These are phyloP conservation scores for Henningerozyma blattae DNA, from an alignment of 805 yeast genomes.

Conservation along the genomic window DNA sequence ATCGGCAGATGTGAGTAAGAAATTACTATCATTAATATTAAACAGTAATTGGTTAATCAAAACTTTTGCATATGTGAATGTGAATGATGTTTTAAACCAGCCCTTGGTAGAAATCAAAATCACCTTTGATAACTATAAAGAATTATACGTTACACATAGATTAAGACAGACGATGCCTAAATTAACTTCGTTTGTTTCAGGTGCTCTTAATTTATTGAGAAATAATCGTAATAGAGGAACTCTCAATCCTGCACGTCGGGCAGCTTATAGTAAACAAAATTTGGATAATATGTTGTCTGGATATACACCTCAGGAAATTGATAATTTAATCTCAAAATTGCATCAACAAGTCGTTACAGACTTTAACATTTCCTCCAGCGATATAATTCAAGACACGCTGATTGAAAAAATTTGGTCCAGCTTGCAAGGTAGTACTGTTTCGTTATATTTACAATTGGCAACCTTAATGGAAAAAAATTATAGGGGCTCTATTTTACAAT, in stretches of 20 bases:
- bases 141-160: slow-evolving; percentile 33
- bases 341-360: slow-evolving; percentile 46
- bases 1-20: slow-evolving; percentile 10
- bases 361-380: slow-evolving; percentile 23
- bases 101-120: slow-evolving; percentile 14
- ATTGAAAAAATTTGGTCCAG: slow-evolving; percentile 61
- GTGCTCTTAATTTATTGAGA: slow-evolving; percentile 38
- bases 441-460: slow-evolving; percentile 41
- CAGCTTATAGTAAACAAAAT: slow-evolving; percentile 49
- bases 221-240: slow-evolving; percentile 14
- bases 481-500: slow-evolving; percentile 36
- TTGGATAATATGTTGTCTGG: slow-evolving; percentile 44
- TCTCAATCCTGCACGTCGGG: slow-evolving; percentile 44
- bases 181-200: slow-evolving; percentile 50
- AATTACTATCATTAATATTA: slow-evolving; percentile 36
- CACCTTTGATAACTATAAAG: slow-evolving; percentile 24
- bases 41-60: slow-evolving; percentile 44
- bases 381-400: slow-evolving; percentile 29
- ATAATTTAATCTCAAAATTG: slow-evolving; percentile 40
- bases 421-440: slow-evolving; percentile 49
- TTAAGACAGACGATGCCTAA: slow-evolving; percentile 52
- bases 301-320: slow-evolving; percentile 48
- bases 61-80: slow-evolving; percentile 16
- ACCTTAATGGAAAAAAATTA: slow-evolving; percentile 45
- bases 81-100: slow-evolving; percentile 11